A percentile compares a stretch with the other conserved stretches of the same genome.
Evolutionary conservation across 305 asterid genomes (phyloP).

Genomic region (Fraxinus xanthoxyloides): DNA sequence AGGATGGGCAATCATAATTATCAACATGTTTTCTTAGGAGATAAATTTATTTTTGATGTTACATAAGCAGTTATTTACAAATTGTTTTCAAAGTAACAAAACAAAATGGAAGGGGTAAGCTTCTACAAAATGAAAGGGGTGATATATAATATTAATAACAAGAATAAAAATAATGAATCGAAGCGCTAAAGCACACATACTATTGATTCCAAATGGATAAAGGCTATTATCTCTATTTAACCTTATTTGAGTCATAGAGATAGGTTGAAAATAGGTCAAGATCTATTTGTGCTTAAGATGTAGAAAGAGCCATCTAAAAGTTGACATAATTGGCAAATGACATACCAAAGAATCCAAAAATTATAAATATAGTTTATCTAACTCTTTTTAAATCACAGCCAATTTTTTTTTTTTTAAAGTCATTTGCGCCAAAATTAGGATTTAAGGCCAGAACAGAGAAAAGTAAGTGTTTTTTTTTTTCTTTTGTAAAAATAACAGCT

Average conservation of each 20-base stretch:
- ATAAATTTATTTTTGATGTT: background rate
- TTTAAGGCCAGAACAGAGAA: background rate
- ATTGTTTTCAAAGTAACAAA: background rate
- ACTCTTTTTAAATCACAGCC: background rate
- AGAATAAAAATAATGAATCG: background rate
- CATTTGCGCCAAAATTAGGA: background rate
- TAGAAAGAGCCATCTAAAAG: background rate
- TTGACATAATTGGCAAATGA: background rate
- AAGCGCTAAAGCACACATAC: background rate
- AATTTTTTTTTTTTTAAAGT: background rate
- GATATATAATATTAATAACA: background rate
- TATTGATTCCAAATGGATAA: background rate
- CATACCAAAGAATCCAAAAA: background rate
- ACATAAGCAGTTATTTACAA: background rate
- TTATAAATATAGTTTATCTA: background rate
- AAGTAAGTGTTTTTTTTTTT: background rate
- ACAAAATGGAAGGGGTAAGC: background rate
- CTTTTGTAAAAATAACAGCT: background rate
- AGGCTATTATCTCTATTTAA: background rate
- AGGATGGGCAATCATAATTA: background rate
- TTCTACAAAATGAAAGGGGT: background rate
- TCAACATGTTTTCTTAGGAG: background rate
- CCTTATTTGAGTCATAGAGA: background rate
- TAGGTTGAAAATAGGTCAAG: background rate
- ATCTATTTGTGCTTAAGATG: background rate